A percentile compares a stretch with the other conserved stretches of the same genome.
phyloP scores from a whole-genome alignment of 371 early-diverging fungal species.

The Rhizopus sp. region DNA sequence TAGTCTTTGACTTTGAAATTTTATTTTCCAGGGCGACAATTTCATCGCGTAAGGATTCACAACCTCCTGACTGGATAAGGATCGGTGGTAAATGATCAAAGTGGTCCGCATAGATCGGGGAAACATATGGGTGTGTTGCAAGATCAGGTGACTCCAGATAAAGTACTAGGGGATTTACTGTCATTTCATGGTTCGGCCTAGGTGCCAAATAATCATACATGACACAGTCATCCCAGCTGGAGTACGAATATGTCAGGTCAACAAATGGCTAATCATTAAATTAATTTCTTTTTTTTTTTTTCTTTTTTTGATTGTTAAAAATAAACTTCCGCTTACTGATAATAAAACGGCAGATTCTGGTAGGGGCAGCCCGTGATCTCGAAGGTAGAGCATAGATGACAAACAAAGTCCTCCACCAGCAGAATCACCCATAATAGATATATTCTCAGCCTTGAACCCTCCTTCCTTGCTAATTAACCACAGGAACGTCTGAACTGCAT shows the following conservation, averaged over 20 bases:
- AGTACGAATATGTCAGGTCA: conserved; percentile 20
- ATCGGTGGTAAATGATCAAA: conserved; percentile 42
- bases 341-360: conserved; percentile 26
- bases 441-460: conserved; percentile 50
- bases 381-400: conserved; percentile 39
- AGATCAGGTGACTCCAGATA: conserved; percentile 30
- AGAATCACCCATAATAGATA: conserved; percentile 73
- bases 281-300: no score
- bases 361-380: conserved; percentile 37
- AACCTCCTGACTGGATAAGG: conserved; percentile 52
- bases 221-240: conserved; percentile 11
- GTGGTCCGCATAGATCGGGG: conserved; percentile 16
- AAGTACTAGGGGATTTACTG: conserved; percentile 16
- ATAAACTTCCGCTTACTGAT: conserved; percentile 13
- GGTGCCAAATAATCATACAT: conserved; percentile 16
- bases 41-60: conserved; percentile 54
- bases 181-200: conserved; percentile 3
- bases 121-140: conserved; percentile 19
- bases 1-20: conserved; percentile 6
- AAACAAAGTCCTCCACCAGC: conserved; percentile 63
- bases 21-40: conserved; percentile 10
- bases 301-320: conserved; percentile 7
- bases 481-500: conserved; percentile 34
- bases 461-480: conserved; percentile 26
- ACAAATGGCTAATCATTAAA: conserved; percentile 17